Evolutionary conservation across 306 rosid genomes (phyloP).

Genomic region (Abrus pulchellus): DNA sequence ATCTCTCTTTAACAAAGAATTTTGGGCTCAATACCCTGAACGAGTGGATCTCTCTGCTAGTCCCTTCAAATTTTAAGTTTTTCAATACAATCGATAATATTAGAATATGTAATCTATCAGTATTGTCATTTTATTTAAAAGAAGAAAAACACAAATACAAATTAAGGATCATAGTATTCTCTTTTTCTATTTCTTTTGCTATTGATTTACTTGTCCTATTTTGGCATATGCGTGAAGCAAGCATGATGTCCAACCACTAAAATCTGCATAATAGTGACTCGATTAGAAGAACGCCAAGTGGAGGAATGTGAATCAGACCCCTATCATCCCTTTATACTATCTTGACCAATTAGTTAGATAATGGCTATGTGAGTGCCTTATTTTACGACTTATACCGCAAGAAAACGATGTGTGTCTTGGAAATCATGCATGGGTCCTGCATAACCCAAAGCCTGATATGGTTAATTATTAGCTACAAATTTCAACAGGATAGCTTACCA

Average conservation of each 20-base stretch:
- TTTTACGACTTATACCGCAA: slow-evolving; percentile 50
- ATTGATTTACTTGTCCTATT: slow-evolving; percentile 22
- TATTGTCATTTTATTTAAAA: not conserved
- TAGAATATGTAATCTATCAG: not conserved
- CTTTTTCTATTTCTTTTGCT: not conserved
- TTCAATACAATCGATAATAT: slow-evolving; percentile 4
- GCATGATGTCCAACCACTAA: slow-evolving; percentile 51
- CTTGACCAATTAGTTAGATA: slow-evolving; percentile 42
- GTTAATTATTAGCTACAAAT: slow-evolving; percentile 49
- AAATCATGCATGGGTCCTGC: slow-evolving; percentile 49
- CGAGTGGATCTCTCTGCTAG: not conserved
- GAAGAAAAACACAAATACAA: not conserved
- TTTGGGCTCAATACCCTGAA: not conserved
- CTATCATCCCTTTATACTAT: slow-evolving; percentile 19
- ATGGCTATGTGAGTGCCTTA: slow-evolving; percentile 39
- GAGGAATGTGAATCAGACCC: slow-evolving; percentile 17
- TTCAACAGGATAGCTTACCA: slow-evolving; percentile 45
- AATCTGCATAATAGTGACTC: slow-evolving; percentile 40
- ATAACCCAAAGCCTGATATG: slow-evolving; percentile 47
- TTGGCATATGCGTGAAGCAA: slow-evolving; percentile 58
- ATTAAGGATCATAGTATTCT: not conserved
- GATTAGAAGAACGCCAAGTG: slow-evolving; percentile 39
- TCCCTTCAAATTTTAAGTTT: not conserved
- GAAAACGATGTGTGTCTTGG: slow-evolving; percentile 47
- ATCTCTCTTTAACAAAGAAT: not conserved